These are phyloP conservation scores for Wickerhamiella hasegawae DNA, from an alignment of 805 yeast species.

Conservation along the genomic window DNA sequence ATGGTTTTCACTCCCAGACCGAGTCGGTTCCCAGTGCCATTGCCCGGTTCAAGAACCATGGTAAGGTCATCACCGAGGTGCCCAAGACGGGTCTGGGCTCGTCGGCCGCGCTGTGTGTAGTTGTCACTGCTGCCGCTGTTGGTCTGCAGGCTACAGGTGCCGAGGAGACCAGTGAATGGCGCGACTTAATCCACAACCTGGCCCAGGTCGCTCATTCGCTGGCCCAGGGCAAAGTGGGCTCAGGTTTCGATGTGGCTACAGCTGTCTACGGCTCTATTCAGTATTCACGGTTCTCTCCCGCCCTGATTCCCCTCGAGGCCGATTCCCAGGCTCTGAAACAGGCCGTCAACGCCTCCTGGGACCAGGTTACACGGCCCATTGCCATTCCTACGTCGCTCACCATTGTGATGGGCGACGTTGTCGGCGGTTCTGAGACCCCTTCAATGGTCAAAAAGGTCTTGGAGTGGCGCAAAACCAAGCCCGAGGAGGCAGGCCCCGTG, in stretches of 20 bases:
- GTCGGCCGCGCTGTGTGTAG: slow-evolving; percentile 84
- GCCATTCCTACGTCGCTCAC: slow-evolving; percentile 52
- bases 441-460: slow-evolving; percentile 65
- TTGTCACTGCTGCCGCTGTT: slow-evolving; percentile 45
- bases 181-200: slow-evolving; percentile 50
- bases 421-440: slow-evolving; percentile 90
- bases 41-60: slow-evolving; percentile 43
- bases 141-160: slow-evolving; percentile 11
- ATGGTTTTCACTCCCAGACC: slow-evolving; percentile 74
- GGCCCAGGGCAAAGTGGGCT: slow-evolving; percentile 91
- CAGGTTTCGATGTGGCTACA: slow-evolving; percentile 94
- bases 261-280: slow-evolving; percentile 83
- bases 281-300: slow-evolving; percentile 61
- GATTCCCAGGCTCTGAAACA: slow-evolving; percentile 15
- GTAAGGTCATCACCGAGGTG: slow-evolving; percentile 44
- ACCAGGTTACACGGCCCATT: slow-evolving; percentile 36
- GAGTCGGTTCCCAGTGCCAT: slow-evolving; percentile 22
- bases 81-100: slow-evolving; percentile 94
- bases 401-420: slow-evolving; percentile 82
- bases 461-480: slow-evolving; percentile 44
- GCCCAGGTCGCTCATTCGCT: slow-evolving; percentile 83
- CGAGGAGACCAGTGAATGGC: not conserved
- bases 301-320: slow-evolving; percentile 19
- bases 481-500: slow-evolving; percentile 33
- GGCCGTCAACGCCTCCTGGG: slow-evolving; percentile 34